phyloP scores from a whole-genome alignment of 2,329 filamentous ascomycete species.

The Colletotrichum salicis region DNA sequence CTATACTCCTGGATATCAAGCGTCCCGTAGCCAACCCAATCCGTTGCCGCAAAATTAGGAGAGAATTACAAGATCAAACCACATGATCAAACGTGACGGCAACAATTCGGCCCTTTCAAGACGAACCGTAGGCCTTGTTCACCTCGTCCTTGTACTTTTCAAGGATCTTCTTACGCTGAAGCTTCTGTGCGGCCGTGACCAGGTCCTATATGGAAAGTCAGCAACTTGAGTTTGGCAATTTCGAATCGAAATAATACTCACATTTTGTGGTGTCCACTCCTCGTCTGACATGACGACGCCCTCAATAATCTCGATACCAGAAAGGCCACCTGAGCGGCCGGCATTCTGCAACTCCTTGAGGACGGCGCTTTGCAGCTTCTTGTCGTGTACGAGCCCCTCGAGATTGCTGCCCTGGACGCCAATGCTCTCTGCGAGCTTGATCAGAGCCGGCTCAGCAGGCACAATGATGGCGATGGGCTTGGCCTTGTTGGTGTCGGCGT shows the following conservation, averaged over 20 bases:
- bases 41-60: conserved; percentile 12
- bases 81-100: conserved; percentile 3
- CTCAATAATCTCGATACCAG: conserved; percentile 76
- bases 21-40: conserved; percentile 26
- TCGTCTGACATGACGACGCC: conserved; percentile 77
- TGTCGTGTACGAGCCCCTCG: conserved; percentile 75
- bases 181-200: conserved; percentile 77
- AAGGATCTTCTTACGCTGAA: conserved; percentile 76
- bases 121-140: conserved; percentile 65
- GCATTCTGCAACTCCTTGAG: conserved; percentile 71
- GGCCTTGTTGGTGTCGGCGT: conserved; percentile 60
- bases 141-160: conserved; percentile 71
- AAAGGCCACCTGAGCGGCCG: conserved; percentile 70
- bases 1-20: conserved; percentile 35
- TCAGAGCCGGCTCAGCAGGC: conserved; percentile 64
- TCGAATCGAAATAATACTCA: conserved; percentile 53
- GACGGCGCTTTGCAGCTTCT: conserved; percentile 72
- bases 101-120: conserved; percentile 5
- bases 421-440: conserved; percentile 59
- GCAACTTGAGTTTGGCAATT: conserved; percentile 17
- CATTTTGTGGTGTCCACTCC: conserved; percentile 81
- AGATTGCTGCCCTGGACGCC: conserved; percentile 63
- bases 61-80: conserved; percentile 17
- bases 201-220: conserved; percentile 60
- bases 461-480: conserved; percentile 68